Evolutionary conservation across 2,329 filamentous ascomycete genomes (phyloP).

Genomic region (Trichophyton schoenleinii): DNA sequence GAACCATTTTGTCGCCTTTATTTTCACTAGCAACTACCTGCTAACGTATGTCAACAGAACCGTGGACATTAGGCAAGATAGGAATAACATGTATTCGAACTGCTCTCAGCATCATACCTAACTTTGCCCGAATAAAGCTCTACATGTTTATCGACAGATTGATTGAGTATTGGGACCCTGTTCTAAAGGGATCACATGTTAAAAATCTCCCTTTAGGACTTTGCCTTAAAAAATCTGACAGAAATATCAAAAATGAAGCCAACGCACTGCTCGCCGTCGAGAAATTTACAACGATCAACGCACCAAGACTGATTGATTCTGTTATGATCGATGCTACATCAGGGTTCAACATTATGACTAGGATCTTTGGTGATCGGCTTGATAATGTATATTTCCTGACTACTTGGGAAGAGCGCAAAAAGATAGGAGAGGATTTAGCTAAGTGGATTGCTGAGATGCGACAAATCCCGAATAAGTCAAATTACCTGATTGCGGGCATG

Average conservation of each 20-base stretch:
- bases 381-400: too few species aligned
- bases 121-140: not conserved
- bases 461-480: too few species aligned
- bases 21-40: not conserved
- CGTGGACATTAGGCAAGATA: not conserved
- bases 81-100: not conserved
- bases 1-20: too few species aligned
- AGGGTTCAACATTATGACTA: too few species aligned
- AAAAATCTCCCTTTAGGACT: slow-evolving; percentile 12
- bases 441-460: too few species aligned
- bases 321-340: not conserved
- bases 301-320: slow-evolving; percentile 8
- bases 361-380: too few species aligned
- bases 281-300: slow-evolving; percentile 9
- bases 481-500: too few species aligned
- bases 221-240: slow-evolving; percentile 7
- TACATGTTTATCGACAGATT: not conserved
- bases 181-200: not conserved
- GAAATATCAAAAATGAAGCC: slow-evolving; percentile 9
- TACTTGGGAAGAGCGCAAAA: too few species aligned
- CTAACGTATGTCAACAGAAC: not conserved
- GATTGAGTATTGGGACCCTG: not conserved
- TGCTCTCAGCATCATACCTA: not conserved
- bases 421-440: too few species aligned
- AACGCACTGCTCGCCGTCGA: slow-evolving; percentile 10